Conservation (phyloP, 805 yeast genomes). For the Saccharomycopsis sp. region DNA sequence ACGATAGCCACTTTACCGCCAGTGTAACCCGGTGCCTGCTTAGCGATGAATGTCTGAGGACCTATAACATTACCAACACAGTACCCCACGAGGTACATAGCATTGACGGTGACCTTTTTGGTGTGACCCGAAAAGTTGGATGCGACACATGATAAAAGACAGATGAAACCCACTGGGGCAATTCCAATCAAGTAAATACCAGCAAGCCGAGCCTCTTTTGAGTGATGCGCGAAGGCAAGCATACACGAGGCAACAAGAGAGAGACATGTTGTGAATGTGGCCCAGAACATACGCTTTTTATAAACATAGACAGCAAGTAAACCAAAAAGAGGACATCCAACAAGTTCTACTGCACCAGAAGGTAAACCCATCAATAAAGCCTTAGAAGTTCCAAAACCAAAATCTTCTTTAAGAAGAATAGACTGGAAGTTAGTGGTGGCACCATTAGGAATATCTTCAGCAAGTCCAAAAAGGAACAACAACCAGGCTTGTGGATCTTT, state of each 20-base stretch:
- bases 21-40: constrained; percentile 53
- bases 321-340: constrained; percentile 11
- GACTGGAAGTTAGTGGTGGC: constrained; percentile 45
- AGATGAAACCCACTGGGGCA: constrained; percentile 32
- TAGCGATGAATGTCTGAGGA: constrained; percentile 58
- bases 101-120: constrained; percentile 58
- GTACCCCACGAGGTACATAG: constrained; percentile 55
- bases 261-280: constrained; percentile 25
- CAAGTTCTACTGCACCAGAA: constrained; percentile 30
- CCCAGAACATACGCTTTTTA: constrained; percentile 26
- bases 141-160: constrained; percentile 31
- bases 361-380: constrained; percentile 32
- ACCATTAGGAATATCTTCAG: constrained; percentile 46
- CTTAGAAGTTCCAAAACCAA: constrained; percentile 30
- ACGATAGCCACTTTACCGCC: constrained; percentile 50
- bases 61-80: constrained; percentile 66
- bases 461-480: constrained; percentile 34
- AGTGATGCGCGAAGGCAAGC: constrained; percentile 35
- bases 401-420: constrained; percentile 36
- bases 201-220: constrained; percentile 32
- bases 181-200: constrained; percentile 34
- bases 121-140: constrained; percentile 66
- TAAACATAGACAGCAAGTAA: constrained; percentile 22
- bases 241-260: constrained; percentile 32
- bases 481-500: constrained; percentile 46